Evolutionary conservation across 2,329 filamentous ascomycete genomes (phyloP), one percentile per base, ranked within the genome.

Genomic region (Fusarium verticillioides): DNA sequence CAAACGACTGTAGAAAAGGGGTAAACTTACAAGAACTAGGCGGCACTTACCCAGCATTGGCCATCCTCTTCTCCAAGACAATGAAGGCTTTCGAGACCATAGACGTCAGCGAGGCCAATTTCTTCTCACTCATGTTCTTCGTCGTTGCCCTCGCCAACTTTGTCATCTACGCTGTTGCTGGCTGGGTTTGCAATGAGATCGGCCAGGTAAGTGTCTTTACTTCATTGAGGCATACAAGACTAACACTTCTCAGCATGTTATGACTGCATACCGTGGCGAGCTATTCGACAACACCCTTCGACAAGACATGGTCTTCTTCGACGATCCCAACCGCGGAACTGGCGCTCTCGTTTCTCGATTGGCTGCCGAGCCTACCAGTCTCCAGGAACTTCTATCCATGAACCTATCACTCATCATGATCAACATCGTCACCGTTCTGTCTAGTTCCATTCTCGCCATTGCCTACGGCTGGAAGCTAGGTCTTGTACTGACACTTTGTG

Each of bases 101-200:
- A 5, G 78, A 83, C 28, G 75, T 82, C 12, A 47, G 66, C n/a
- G 74, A 76, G 30, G 85, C 83, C 10, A 85, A 90, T 78, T 88
- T 89, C 72, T 89, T 84, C 78, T 81, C 86, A 0, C 82, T 88
- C 54, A 89, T 90, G 87, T 89, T 89, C 75, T 87, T 89, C 56
- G 79, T 89, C 2, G 79, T 88, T 21, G 87, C 88, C 2, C 77
- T 85, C 15, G 85, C 79, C 7, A 84, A 85, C 37, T 77, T 86
- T 3, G 60, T 87, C 1, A 78, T 82, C 7, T 89, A 89, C 58
- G 80, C 79, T 36, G 66, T 77, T 4, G 70, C 79, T 30, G 83
- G 84, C 5, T 83, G 80, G 79, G 50, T 80, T 10, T 78, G 79
- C 61, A 85, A 84, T 43, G 63, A 78, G 9, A 75, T 84, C 18